A percentile compares a stretch with the other conserved stretches of the same genome.
Conservation (phyloP, 2,329 filamentous ascomycete genomes). For the Pestalotiopsis sp. region DNA sequence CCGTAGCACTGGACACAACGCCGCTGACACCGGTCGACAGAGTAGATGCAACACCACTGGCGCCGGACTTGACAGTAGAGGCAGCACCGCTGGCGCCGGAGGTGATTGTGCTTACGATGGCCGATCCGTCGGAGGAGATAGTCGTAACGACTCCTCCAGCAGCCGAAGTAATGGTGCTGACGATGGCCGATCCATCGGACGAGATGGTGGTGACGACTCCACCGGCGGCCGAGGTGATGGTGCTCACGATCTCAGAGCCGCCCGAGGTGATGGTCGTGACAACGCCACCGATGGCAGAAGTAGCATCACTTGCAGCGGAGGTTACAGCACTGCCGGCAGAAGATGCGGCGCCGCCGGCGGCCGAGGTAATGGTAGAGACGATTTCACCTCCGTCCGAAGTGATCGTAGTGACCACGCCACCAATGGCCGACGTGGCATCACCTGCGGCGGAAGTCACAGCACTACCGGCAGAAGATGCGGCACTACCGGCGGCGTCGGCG, state of each 20-base stretch:
- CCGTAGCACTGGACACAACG: constrained; percentile 12
- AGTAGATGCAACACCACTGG: constrained; percentile 8
- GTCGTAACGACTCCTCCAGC: constrained; percentile 3
- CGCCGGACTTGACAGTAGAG: constrained; percentile 12
- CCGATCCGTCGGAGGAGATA: constrained; percentile 7
- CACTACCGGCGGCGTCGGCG: constrained; percentile 5
- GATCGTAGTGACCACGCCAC: constrained; percentile 10
- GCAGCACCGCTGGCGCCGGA: constrained; percentile 7
- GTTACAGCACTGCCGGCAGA: background rate
- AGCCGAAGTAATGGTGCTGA: constrained; percentile 11
- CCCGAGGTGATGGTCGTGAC: constrained; percentile 9
- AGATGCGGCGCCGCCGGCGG: background rate
- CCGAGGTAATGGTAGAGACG: constrained; percentile 11
- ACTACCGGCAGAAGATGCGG: background rate
- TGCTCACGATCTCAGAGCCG: background rate
- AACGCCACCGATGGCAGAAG: constrained; percentile 2
- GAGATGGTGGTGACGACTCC: constrained; percentile 9
- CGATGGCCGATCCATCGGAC: constrained; percentile 1
- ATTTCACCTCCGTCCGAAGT: constrained; percentile 5
- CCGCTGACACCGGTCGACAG: constrained; percentile 5
- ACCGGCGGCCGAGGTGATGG: constrained; percentile 10
- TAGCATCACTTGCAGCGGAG: background rate
- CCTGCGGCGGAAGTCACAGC: background rate
- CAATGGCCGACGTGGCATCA: background rate
- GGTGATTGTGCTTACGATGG: constrained; percentile 9